A percentile compares a stretch with the other conserved stretches of the same genome.
phyloP scores from a whole-genome alignment of 176 grass and related monocot species.

The Saccharum spontaneum region DNA sequence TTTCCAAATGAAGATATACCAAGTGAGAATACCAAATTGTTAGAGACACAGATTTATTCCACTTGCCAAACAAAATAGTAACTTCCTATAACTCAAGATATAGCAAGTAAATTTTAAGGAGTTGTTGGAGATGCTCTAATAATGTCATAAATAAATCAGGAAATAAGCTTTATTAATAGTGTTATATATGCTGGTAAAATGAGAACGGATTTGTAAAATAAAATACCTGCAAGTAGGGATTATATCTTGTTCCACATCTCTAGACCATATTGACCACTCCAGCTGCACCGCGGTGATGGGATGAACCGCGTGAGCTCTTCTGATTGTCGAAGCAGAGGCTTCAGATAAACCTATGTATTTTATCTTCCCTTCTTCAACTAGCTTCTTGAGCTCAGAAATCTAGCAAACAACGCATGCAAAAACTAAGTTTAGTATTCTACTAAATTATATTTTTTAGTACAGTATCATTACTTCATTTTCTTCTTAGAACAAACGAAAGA shows the following conservation, averaged over 20 bases:
- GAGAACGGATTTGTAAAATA: not conserved
- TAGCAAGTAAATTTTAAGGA: no score
- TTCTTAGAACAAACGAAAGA: no score
- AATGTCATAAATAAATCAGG: not conserved
- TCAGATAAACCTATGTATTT: constrained; percentile 70
- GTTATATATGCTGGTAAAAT: no score
- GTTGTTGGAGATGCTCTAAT: no score
- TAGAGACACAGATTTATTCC: no score
- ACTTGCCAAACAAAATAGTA: no score
- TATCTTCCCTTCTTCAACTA: constrained; percentile 71
- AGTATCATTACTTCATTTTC: no score
- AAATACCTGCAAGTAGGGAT: constrained; percentile 68
- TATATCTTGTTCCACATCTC: constrained; percentile 67
- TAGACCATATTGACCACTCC: constrained; percentile 73
- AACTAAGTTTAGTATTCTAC: not conserved
- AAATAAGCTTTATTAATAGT: not conserved
- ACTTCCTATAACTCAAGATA: no score
- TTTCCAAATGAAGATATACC: no score
- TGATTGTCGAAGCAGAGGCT: constrained; percentile 57
- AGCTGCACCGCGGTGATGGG: constrained; percentile 60
- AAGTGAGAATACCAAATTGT: no score
- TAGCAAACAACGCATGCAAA: not conserved
- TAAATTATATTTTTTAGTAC: no score
- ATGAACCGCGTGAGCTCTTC: constrained; percentile 63
- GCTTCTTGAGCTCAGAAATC: constrained; percentile 65